These are phyloP conservation scores for Saussurea involucrata DNA, from an alignment of 129 eudicot species.

Conservation along the genomic window DNA sequence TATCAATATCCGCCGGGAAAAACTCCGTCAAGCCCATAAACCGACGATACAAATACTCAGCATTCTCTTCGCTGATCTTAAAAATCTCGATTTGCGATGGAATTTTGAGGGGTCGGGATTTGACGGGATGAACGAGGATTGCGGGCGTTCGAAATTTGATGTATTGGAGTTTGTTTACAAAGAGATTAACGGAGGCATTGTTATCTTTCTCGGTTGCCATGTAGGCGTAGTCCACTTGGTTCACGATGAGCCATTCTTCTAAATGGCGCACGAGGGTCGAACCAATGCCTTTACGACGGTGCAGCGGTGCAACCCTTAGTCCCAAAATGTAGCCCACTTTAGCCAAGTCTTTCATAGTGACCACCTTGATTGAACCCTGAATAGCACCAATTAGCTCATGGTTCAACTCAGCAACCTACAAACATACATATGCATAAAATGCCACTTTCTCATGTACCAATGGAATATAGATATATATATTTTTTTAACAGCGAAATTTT, in stretches of 20 bases:
- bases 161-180: constrained; percentile 35
- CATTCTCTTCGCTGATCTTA: constrained; percentile 41
- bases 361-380: constrained; percentile 56
- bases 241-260: constrained; percentile 51
- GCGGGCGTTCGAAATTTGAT: constrained; percentile 44
- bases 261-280: constrained; percentile 37
- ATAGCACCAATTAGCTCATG: constrained; percentile 57
- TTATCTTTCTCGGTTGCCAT: constrained; percentile 66
- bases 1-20: constrained; percentile 51
- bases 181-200: constrained; percentile 44
- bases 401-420: constrained; percentile 56
- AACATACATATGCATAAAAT: neutral
- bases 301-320: constrained; percentile 54
- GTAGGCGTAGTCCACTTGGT: constrained; percentile 52
- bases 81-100: constrained; percentile 28
- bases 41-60: constrained; percentile 47
- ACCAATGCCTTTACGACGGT: constrained; percentile 51
- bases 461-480: constrained; percentile 4
- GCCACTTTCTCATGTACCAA: no score
- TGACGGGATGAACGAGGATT: constrained; percentile 48
- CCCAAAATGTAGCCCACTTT: constrained; percentile 60
- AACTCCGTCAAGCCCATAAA: constrained; percentile 48
- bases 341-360: constrained; percentile 39
- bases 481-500: no score
- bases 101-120: constrained; percentile 15